Evolutionary conservation across 2,329 filamentous ascomycete species (phyloP), one percentile per base, ranked within the genome.

Genomic region (Fusarium veterinarium): DNA sequence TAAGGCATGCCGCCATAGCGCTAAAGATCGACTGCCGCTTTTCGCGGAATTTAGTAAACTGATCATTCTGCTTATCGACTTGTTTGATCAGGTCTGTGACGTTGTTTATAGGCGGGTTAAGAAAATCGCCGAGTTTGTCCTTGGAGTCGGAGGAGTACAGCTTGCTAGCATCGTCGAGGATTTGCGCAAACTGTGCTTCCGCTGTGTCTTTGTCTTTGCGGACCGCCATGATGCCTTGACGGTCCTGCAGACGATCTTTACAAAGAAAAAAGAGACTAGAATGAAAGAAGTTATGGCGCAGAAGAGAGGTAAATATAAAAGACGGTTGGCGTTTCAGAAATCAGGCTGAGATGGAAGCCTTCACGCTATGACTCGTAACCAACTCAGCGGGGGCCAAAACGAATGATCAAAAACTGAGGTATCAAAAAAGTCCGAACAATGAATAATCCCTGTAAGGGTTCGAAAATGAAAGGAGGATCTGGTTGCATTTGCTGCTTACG

Each of bases 31-130:
- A 71, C 31, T 80, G 79, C 1, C 79, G 75, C 59, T 77, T 82
- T 37, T 78, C 78, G 14, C 83, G 80, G 58, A 84, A 84, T n/a
- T 77, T 67, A 10, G 67, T 45, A 49, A 84, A 84, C 30, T 78
- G 69, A 6, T 78, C 75, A 73, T 84, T 84, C 44, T 83, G 79
- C 11, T 67, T 61, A 17, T 79, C 79, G n/a, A 84, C 51, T 19
- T 79, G 77, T 5, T 60, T 64, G 19, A 79, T 60, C 19, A 84
- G 72, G 30, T 82, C 80, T 14, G 78, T 73, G 16, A 84, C 65
- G 0, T 78, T 77, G 17, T 57, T 75, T 57, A 84, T 78, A 12
- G 79, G 78, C 6, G 81, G 82, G 30, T 75, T 70, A 53, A 80
- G 63, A 59, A 80, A 83, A 38, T 81, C 79, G 30, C 75, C 70